Evolutionary conservation across 1,139 yeast species (phyloP), one percentile per base, ranked within the genome.

Genomic region (Suhomyces coccinellae): DNA sequence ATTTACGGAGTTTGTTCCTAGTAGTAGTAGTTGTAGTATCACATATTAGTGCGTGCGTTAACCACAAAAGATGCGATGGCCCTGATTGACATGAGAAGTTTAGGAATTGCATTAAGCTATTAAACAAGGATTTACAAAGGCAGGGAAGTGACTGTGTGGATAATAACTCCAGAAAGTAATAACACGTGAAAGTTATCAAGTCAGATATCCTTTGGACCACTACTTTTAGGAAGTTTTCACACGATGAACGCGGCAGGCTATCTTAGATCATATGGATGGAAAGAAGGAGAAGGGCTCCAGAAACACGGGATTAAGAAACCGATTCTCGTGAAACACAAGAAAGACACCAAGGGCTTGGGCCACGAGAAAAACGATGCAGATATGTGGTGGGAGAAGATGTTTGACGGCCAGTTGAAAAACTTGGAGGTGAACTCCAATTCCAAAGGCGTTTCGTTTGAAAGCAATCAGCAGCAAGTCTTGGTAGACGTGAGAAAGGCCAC

Each of bases 301-400:
- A 64, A 75, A 39, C 97, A 96, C 4, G 96, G 97, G 0, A 67
- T 93, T 45, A 82, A 77, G 56, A 88, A 83, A 58, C 98, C 99
- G 0, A 82, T 93, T 40, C 67, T 93, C 50, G 97, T 93, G 39
- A 85, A 85, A 54, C 97, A 93, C 59, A 90, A 93, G 67, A 83
- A 83, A 55, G 97, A 93, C 60, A 85, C 83, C 47, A 89, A 89
- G 59, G 99, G 99, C 4, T 73, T 93, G 36, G 96, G 96, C 0
- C 85, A 85, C 57, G 85, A 79, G 50, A 67, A 77, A 11, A 75
- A 75, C 42, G 86, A 83, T 46, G 83, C 85, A 16, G 97, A 90
- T 57, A 85, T 88, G 43, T 93, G 99, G 99, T 93, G 99, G 99
- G 98, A 93, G 55, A 77, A 86, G 54, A 72, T 91, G 39, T 93